These are phyloP conservation scores for Skeletonema grethae DNA, from an alignment of 108 stramenopile species.

Conservation along the genomic window DNA sequence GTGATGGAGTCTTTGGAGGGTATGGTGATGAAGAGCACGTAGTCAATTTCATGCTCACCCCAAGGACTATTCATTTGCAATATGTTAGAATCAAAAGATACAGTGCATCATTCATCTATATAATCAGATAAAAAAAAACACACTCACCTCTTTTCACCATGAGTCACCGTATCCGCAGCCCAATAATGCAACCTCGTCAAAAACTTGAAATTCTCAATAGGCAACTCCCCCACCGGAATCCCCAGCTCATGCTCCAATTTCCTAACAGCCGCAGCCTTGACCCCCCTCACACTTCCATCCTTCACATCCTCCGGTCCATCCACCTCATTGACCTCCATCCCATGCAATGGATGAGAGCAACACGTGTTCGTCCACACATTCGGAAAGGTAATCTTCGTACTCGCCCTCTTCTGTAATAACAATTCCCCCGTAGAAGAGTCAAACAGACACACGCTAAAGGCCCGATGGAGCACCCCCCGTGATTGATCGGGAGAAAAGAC, in stretches of 20 bases:
- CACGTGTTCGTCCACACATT: constrained; percentile 99
- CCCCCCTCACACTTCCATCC: constrained; percentile 81
- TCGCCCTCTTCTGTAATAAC: constrained; percentile 94
- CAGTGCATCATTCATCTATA: neutral
- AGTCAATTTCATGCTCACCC: constrained; percentile 99
- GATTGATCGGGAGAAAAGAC: constrained; percentile 67
- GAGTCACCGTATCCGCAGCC: constrained; percentile 92
- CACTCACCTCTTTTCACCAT: constrained; percentile 74
- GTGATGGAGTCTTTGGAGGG: constrained; percentile 63
- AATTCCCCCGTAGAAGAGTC: constrained; percentile 84
- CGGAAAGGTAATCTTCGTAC: constrained; percentile 97
- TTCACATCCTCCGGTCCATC: constrained; percentile 67
- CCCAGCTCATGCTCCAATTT: constrained; percentile 98
- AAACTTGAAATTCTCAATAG: constrained; percentile 88
- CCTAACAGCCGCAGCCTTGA: constrained; percentile 94
- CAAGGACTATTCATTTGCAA: constrained; percentile 63
- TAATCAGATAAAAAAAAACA: neutral
- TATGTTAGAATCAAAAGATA: constrained; percentile 11
- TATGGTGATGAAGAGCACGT: constrained; percentile 87
- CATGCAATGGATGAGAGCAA: constrained; percentile 96
- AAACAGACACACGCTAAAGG: constrained; percentile 98
- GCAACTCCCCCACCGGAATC: constrained; percentile 70
- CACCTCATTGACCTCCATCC: constrained; percentile 83
- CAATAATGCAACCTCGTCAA: constrained; percentile 98
- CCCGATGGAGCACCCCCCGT: constrained; percentile 92